Conservation (phyloP, 2,329 filamentous ascomycete genomes). For the Colletotrichum tabaci region DNA sequence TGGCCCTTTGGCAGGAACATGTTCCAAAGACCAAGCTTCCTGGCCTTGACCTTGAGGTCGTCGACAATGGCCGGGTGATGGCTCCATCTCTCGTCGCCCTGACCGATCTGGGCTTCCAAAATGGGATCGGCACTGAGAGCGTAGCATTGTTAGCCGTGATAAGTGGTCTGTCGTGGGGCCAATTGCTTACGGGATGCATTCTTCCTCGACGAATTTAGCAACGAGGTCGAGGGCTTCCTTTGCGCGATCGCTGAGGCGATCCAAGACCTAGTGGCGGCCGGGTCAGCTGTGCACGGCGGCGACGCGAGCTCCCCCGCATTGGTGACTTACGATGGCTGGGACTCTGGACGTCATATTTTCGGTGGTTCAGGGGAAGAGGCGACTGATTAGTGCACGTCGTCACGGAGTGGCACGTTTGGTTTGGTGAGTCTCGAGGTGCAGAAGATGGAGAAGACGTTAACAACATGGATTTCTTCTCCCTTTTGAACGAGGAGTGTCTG, state of each 20-base stretch:
- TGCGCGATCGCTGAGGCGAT: constrained; percentile 85
- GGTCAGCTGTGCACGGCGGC: constrained; percentile 23
- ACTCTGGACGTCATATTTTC: constrained; percentile 46
- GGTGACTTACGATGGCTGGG: constrained; percentile 45
- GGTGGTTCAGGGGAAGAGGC: background rate
- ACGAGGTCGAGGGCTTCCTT: constrained; percentile 89
- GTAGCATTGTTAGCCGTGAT: constrained; percentile 10
- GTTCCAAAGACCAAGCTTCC: constrained; percentile 92
- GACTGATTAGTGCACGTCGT: constrained; percentile 4
- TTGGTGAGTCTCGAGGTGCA: background rate
- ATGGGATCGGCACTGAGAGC: constrained; percentile 79
- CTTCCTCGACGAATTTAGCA: constrained; percentile 96
- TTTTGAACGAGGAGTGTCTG: constrained; percentile 34
- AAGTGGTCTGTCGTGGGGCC: background rate
- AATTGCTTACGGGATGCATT: constrained; percentile 81
- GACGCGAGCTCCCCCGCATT: constrained; percentile 23
- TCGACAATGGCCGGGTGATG: constrained; percentile 86
- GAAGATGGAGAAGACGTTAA: background rate
- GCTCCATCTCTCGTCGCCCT: constrained; percentile 84
- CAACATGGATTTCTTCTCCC: constrained; percentile 11
- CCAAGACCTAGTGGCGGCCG: constrained; percentile 55
- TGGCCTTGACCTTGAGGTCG: constrained; percentile 88
- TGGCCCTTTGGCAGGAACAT: constrained; percentile 97
- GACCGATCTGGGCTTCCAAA: constrained; percentile 83
- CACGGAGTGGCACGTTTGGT: constrained; percentile 1